phyloP scores from a whole-genome alignment of 108 stramenopile genomes.

The Cylindrotheca fusiformis region DNA sequence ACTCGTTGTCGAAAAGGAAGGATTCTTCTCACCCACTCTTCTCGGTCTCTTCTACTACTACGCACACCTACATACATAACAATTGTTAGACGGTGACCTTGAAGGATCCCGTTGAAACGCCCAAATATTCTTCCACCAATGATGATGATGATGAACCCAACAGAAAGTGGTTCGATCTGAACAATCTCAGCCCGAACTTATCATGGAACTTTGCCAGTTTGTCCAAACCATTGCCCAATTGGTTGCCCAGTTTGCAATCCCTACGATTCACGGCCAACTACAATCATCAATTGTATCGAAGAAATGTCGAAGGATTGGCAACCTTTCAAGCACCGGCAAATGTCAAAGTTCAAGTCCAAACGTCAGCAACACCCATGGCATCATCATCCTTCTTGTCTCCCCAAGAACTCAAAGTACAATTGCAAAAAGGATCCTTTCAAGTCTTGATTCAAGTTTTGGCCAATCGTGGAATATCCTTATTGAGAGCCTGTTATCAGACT shows the following conservation, averaged over 20 bases:
- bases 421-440: not conserved
- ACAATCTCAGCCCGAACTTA: slow-evolving; percentile 29
- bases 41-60: too few species aligned
- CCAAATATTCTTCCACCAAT: slow-evolving; percentile 3
- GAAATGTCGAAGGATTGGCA: not conserved
- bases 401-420: not conserved
- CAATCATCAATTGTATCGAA: slow-evolving; percentile 1
- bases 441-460: not conserved
- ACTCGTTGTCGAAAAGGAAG: too few species aligned
- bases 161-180: slow-evolving; percentile 25
- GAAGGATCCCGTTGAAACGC: slow-evolving; percentile 39
- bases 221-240: slow-evolving; percentile 32
- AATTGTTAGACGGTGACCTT: slow-evolving; percentile 40
- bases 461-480: not conserved
- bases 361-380: too few species aligned
- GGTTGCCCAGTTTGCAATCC: slow-evolving; percentile 40
- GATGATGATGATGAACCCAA: slow-evolving; percentile 2
- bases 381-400: not conserved
- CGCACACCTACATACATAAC: too few species aligned
- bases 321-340: not conserved
- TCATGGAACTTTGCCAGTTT: slow-evolving; percentile 32
- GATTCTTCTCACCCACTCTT: too few species aligned
- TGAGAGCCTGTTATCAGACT: not conserved
- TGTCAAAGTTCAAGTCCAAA: not conserved
- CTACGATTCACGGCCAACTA: slow-evolving; percentile 30